Evolutionary conservation across 1,139 yeast genomes (phyloP).

Genomic region (Zygoascus sp.): DNA sequence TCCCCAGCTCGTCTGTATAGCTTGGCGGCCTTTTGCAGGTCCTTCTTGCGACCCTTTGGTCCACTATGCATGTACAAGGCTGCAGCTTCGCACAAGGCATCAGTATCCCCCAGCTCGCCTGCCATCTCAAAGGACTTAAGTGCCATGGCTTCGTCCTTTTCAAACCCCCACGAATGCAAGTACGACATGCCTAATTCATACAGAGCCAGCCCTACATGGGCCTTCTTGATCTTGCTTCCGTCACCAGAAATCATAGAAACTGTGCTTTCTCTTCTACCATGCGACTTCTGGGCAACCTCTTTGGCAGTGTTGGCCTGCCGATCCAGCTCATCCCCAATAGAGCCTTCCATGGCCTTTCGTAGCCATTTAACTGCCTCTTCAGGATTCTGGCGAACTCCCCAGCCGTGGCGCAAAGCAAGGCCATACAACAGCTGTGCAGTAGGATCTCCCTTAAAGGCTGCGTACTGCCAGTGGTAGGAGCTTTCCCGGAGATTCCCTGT

Average conservation of each 20-base stretch:
- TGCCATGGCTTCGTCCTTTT: conserved; percentile 54
- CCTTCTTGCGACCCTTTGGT: conserved; percentile 51
- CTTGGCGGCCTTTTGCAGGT: conserved; percentile 60
- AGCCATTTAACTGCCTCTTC: conserved; percentile 59
- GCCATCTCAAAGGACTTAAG: conserved; percentile 60
- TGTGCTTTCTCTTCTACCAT: conserved; percentile 22
- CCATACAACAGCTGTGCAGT: conserved; percentile 74
- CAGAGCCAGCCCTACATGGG: conserved; percentile 40
- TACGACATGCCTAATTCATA: conserved; percentile 61
- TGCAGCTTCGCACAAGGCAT: conserved; percentile 70
- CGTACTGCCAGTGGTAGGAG: conserved; percentile 60
- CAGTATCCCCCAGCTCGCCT: conserved; percentile 63
- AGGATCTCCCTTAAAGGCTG: conserved; percentile 55
- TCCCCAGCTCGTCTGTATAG: conserved; percentile 67
- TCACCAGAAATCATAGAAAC: conserved; percentile 8
- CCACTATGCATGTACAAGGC: conserved; percentile 61
- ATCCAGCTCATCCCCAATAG: conserved; percentile 18
- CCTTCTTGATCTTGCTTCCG: conserved; percentile 25
- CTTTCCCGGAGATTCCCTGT: conserved; percentile 64
- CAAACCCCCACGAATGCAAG: conserved; percentile 56
- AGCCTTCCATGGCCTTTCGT: conserved; percentile 42
- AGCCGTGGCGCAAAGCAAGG: conserved; percentile 62
- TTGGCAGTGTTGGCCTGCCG: conserved; percentile 1
- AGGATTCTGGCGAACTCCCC: conserved; percentile 62
- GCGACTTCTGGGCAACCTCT: neutral